phyloP scores from a whole-genome alignment of 163 green algal genomes.

The Scenedesmus sp. region DNA sequence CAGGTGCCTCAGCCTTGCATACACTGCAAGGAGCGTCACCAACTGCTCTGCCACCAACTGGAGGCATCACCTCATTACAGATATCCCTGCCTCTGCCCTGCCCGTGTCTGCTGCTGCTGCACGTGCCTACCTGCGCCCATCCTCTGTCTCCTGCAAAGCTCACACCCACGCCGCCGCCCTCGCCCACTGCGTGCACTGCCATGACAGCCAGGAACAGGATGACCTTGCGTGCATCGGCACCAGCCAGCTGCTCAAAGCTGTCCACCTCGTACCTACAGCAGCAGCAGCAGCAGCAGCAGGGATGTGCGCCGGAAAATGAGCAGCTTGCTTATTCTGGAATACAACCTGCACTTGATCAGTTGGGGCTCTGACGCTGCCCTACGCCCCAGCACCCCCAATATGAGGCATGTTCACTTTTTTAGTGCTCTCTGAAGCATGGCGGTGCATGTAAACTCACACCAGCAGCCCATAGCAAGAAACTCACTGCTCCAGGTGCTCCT shows the following conservation, averaged over 20 bases:
- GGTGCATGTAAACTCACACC: background rate
- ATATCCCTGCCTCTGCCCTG: too few relatives aligned
- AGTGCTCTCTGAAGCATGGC: background rate
- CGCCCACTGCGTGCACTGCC: conserved; percentile 96
- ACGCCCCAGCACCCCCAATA: background rate
- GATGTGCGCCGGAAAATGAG: too few relatives aligned
- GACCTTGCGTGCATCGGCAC: conserved; percentile 85
- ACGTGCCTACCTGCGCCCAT: conserved; percentile 77
- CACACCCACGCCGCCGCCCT: conserved; percentile 96
- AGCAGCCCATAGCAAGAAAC: background rate
- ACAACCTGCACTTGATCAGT: too few relatives aligned
- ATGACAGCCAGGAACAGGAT: conserved; percentile 97
- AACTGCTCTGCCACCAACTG: too few relatives aligned
- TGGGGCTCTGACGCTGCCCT: background rate
- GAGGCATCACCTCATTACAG: too few relatives aligned
- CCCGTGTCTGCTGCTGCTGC: background rate
- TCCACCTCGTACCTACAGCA: conserved; percentile 67
- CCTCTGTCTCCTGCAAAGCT: conserved; percentile 92
- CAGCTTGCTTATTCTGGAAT: too few relatives aligned
- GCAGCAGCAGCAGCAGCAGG: background rate
- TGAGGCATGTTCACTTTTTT: background rate
- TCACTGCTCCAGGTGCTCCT: conserved; percentile 74
- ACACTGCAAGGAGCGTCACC: background rate
- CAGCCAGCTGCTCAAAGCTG: conserved; percentile 87
- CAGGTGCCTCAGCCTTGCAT: background rate